phyloP scores from a whole-genome alignment of 176 grass and related monocot genomes.

The Bromus sterilis region DNA sequence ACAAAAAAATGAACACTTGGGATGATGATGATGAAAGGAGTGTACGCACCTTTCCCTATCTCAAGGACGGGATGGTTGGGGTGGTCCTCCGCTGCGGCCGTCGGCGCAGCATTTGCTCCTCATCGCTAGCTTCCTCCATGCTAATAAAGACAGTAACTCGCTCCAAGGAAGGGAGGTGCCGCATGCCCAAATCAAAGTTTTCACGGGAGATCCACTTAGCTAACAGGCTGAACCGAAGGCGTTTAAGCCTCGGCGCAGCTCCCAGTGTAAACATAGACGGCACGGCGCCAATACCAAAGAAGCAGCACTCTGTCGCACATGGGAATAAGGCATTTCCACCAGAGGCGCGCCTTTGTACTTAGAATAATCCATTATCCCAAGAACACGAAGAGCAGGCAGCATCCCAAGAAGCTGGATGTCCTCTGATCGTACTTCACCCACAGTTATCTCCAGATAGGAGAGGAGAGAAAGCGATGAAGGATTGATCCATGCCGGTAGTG shows the following conservation, averaged over 20 bases:
- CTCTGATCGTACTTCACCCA: not conserved
- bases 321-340: not conserved
- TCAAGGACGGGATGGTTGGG: not conserved
- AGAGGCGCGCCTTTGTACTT: too few species aligned
- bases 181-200: not conserved
- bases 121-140: not conserved
- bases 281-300: not conserved
- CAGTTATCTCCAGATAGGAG: not conserved
- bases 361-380: fast-evolving
- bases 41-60: not conserved
- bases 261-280: not conserved
- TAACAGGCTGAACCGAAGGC: fast-evolving
- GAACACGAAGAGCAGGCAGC: not conserved
- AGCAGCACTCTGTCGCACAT: not conserved
- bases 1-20: too few species aligned
- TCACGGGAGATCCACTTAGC: not conserved
- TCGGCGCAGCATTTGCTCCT: not conserved
- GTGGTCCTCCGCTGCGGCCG: not conserved
- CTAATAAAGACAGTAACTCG: fast-evolving
- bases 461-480: not conserved
- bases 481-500: not conserved
- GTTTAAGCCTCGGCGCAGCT: not conserved
- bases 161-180: not conserved
- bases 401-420: not conserved
- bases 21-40: too few species aligned